Conservation (phyloP, 1,284 basidiomycete genomes). For the Marasmius tenuissimus region DNA sequence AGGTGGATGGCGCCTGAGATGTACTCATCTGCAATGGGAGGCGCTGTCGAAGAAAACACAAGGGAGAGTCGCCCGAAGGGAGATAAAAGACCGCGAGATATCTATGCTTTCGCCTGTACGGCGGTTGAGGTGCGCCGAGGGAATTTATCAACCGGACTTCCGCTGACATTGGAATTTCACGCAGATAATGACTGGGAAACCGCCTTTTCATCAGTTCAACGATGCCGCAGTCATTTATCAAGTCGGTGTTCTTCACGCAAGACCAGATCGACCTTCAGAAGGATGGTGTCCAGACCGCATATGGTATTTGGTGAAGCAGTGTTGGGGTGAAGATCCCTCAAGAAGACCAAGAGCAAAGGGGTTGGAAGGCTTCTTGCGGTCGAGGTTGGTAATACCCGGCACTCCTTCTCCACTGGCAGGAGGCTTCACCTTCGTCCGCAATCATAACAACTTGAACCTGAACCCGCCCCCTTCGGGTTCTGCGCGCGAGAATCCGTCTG, state of each 20-base stretch:
- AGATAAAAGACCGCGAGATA: constrained; percentile 1
- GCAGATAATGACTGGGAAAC: not conserved
- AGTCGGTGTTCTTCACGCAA: not conserved
- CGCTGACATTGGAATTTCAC: not conserved
- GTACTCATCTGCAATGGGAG: constrained; percentile 6
- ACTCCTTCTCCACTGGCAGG: too few species aligned
- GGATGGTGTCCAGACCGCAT: too few species aligned
- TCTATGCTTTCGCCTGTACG: constrained; percentile 12
- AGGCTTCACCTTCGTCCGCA: too few species aligned
- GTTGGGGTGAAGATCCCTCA: not conserved
- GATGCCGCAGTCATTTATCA: not conserved
- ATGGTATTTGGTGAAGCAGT: not conserved
- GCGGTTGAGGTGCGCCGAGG: constrained; percentile 4
- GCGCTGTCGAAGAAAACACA: not conserved
- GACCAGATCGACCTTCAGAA: not conserved
- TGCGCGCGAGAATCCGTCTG: too few species aligned
- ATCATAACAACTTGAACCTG: too few species aligned
- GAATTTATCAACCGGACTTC: not conserved
- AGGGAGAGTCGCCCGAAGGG: not conserved
- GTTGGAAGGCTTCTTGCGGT: too few species aligned
- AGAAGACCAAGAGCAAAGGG: not conserved
- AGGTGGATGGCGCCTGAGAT: too few species aligned
- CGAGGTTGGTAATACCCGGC: too few species aligned
- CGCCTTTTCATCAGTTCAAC: not conserved
- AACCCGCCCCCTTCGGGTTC: too few species aligned